Conservation (phyloP, 257 asterid genomes). For the Gynochthodes officinalis region DNA sequence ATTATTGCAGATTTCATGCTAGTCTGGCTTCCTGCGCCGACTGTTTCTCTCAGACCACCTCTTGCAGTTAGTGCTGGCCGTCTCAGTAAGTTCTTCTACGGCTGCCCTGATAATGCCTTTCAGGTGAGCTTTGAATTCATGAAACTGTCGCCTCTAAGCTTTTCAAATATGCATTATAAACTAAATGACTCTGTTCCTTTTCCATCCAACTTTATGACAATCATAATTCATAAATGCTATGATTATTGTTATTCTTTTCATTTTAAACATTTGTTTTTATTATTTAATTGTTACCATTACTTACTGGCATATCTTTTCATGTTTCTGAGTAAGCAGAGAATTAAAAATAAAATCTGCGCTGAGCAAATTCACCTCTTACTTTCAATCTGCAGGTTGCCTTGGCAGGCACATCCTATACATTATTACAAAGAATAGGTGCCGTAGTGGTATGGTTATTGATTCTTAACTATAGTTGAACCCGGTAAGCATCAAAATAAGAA, state of each 20-base stretch:
- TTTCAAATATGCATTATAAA: neutral
- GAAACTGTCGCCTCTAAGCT: neutral
- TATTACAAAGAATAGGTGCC: conserved; percentile 64
- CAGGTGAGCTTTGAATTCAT: conserved; percentile 47
- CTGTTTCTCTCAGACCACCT: conserved; percentile 77
- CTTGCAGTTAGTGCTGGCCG: conserved; percentile 59
- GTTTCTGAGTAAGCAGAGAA: conserved; percentile 12
- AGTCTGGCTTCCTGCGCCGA: conserved; percentile 98
- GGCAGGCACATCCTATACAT: conserved; percentile 85
- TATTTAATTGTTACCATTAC: neutral
- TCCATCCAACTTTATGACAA: neutral
- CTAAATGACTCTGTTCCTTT: neutral
- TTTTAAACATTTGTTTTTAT: neutral
- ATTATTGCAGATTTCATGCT: conserved; percentile 96
- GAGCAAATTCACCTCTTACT: neutral
- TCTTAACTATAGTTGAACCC: conserved; percentile 9
- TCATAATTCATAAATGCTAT: too few species aligned
- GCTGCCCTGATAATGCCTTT: conserved; percentile 95
- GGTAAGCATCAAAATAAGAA: neutral
- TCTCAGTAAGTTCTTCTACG: conserved; percentile 68
- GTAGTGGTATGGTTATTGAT: conserved; percentile 52
- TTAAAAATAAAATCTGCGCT: neutral
- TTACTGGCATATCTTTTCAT: neutral
- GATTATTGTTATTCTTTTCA: conserved; percentile 16
- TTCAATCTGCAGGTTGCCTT: conserved; percentile 64